Base-by-base conservation (phyloP, 2,329 filamentous ascomycete species). In the Clonostachys rosea region DNA sequence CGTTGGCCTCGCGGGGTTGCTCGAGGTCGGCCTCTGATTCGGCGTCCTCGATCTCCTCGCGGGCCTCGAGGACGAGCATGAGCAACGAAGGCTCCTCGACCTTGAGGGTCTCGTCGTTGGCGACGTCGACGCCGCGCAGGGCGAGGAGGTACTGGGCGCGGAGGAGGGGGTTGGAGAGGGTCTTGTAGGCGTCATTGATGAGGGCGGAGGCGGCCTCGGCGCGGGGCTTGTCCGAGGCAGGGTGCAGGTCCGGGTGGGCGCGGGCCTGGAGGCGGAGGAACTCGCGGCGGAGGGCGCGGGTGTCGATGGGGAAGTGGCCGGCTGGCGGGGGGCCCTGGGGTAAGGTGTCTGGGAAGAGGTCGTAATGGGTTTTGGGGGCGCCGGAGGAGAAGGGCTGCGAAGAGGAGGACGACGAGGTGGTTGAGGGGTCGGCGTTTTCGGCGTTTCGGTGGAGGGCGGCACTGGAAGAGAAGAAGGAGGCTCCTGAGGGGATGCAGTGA, bases 161-260 rank as follows among this genome's bases (percentile, higher is more conserved):
- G 43, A 81, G 67, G 12, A 99, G 73, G 14, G 94, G 91, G 56
- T 86, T 81, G 44, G 80, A 73, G 1, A 99, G 79, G 4, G 91
- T 96, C 59, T 83, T 86, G 76, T 95, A 97, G 1, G 94, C 94
- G 54, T 91, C 86, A 74, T 97, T 97, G 65, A 97, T 91, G 24
- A 81, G 78, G 8, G 89, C 81, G 10, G 87, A 94, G n/a, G 84
- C 73, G 0, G 83, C 87, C 65, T 95, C 89, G 17, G 91, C 90
- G 43, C 78, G 59, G 56, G 69, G 56, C 69, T 85, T 74, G 65
- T 74, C 59, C 63, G 74, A 39, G 55, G 75, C 53, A 55, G 80
- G 72, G 62, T 78, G 73, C 50, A 86, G 73, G 64, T 94, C 89
- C 1, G 89, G 89, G 65, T 94, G 89, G 11, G 86, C 80, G 40